Conservation (phyloP, 805 yeast species). For the Lachancea lanzarotensis region DNA sequence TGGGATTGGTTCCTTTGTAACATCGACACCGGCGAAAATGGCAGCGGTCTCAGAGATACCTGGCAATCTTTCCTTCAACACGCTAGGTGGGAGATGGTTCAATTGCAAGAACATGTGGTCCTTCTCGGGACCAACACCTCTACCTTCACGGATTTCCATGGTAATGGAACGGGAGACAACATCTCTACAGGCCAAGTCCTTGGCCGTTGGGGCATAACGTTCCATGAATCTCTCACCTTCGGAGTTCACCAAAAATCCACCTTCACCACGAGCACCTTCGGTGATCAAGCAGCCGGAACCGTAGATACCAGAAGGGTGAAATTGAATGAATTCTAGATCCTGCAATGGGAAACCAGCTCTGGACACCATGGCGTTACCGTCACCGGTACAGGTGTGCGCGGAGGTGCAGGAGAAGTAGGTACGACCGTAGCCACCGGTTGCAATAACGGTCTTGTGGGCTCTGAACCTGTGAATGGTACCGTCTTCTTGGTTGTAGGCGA, state of each 20-base stretch:
- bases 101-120: constrained; percentile 95
- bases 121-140: constrained; percentile 96
- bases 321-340: constrained; percentile 95
- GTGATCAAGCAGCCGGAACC: constrained; percentile 99
- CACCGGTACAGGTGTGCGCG: constrained; percentile 99
- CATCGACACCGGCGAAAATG: constrained; percentile 98
- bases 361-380: constrained; percentile 96
- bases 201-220: constrained; percentile 97
- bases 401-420: constrained; percentile 98
- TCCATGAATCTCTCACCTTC: constrained; percentile 99
- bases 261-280: constrained; percentile 99
- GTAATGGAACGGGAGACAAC: constrained; percentile 98
- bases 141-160: constrained; percentile 96
- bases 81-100: constrained; percentile 87
- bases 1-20: constrained; percentile 98
- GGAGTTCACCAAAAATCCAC: constrained; percentile 92
- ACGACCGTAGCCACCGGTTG: constrained; percentile 99
- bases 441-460: constrained; percentile 92
- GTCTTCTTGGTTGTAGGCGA: constrained; percentile 97
- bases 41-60: constrained; percentile 99
- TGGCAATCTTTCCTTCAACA: constrained; percentile 90
- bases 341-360: constrained; percentile 98
- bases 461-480: constrained; percentile 97
- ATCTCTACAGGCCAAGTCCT: constrained; percentile 97
- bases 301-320: constrained; percentile 99